These are phyloP conservation scores for Fragaria nilgerrensis DNA, from an alignment of 306 rosid species.

Conservation along the genomic window DNA sequence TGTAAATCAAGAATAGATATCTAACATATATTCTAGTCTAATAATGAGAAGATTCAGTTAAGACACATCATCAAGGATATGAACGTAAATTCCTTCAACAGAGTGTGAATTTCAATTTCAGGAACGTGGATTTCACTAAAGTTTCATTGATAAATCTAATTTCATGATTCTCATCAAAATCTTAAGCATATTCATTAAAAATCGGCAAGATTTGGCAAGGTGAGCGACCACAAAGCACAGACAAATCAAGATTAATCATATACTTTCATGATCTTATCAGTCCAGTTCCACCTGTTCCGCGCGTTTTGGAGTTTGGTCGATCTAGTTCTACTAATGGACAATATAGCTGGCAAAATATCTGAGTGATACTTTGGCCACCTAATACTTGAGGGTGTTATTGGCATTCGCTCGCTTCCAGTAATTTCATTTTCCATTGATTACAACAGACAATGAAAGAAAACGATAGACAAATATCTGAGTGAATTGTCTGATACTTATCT, in stretches of 20 bases:
- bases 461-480: background rate
- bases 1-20: no score
- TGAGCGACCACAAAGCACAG: background rate
- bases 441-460: constrained; percentile 9
- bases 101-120: no score
- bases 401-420: background rate
- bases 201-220: background rate
- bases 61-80: no score
- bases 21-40: no score
- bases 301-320: no score
- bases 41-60: no score
- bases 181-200: no score
- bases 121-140: no score
- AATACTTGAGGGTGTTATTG: background rate
- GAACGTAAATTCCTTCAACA: no score
- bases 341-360: background rate
- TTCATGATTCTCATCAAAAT: no score
- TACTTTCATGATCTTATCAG: background rate
- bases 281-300: no score
- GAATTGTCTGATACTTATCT: background rate
- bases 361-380: background rate
- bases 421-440: background rate
- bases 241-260: background rate
- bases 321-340: background rate
- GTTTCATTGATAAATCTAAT: no score